Percentiles rank a stretch among this genome's conserved stretches.
Conservation (phyloP, 345 rosid genomes). For the Noccaea bulbosa region DNA sequence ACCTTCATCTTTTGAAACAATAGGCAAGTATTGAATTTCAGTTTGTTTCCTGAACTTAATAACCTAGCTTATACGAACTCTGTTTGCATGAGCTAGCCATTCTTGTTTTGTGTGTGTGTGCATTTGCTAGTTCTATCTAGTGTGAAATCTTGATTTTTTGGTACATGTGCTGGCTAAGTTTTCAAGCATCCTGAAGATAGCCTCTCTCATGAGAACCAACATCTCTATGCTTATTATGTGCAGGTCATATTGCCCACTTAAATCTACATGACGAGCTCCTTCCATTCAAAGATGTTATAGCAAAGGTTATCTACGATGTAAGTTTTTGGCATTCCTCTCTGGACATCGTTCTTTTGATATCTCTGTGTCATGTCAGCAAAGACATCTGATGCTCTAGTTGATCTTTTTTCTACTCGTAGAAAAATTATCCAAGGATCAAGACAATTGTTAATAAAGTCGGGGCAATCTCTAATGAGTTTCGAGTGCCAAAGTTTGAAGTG, state of each 20-base stretch:
- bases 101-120: neutral
- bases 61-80: constrained; percentile 7
- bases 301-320: constrained; percentile 92
- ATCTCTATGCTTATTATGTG: constrained; percentile 37
- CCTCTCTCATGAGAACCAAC: constrained; percentile 34
- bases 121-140: constrained; percentile 19
- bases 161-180: constrained; percentile 1
- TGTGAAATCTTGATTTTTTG: constrained; percentile 1
- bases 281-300: constrained; percentile 81
- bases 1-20: constrained; percentile 95
- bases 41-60: constrained; percentile 10
- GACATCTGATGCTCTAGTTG: constrained; percentile 12
- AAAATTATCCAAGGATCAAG: constrained; percentile 84
- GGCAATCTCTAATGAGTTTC: constrained; percentile 78
- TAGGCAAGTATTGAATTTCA: constrained; percentile 65
- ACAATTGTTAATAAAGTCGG: constrained; percentile 90
- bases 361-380: constrained; percentile 10
- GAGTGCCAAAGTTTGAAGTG: constrained; percentile 92
- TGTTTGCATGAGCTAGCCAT: constrained; percentile 7
- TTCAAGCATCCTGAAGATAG: constrained; percentile 4
- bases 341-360: constrained; percentile 12
- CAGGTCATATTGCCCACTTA: constrained; percentile 96
- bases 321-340: constrained; percentile 42
- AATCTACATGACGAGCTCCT: constrained; percentile 86
- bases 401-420: constrained; percentile 50